Evolutionary conservation across 1,284 basidiomycete genomes (phyloP).

Genomic region (Apiotrichum laibachii): DNA sequence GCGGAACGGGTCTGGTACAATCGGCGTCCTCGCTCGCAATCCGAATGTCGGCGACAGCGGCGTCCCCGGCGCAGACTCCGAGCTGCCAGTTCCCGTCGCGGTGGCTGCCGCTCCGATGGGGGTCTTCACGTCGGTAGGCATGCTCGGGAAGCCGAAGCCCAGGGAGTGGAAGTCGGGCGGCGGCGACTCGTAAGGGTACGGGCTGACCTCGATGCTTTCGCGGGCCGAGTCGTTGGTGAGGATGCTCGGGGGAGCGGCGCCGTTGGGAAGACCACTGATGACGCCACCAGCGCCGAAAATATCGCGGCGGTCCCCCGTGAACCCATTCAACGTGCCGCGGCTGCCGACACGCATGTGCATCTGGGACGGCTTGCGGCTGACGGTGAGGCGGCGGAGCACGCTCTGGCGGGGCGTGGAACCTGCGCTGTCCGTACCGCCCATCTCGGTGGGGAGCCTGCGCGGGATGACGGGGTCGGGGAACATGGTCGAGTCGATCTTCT

Average conservation of each 20-base stretch:
- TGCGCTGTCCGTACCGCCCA: no score
- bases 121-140: no score
- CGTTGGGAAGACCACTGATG: conserved; percentile 1
- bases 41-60: background rate
- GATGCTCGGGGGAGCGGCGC: background rate
- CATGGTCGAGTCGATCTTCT: no score
- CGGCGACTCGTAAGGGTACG: conserved; percentile 1
- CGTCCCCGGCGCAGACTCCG: background rate
- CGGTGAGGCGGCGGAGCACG: conserved; percentile 2
- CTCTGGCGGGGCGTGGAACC: conserved; percentile 1
- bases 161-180: background rate
- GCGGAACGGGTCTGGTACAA: background rate
- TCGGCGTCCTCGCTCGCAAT: background rate
- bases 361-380: background rate
- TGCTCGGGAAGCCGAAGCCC: background rate
- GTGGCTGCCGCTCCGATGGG: no score
- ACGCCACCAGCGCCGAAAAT: background rate
- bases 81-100: background rate
- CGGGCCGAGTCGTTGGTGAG: background rate
- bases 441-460: no score
- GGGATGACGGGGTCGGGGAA: no score
- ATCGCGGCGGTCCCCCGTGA: background rate
- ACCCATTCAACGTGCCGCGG: background rate
- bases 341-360: conserved; percentile 2
- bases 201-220: conserved; percentile 1